Base-by-base conservation (phyloP, 805 yeast genomes). In the Hanseniaspora jakobsenii region DNA sequence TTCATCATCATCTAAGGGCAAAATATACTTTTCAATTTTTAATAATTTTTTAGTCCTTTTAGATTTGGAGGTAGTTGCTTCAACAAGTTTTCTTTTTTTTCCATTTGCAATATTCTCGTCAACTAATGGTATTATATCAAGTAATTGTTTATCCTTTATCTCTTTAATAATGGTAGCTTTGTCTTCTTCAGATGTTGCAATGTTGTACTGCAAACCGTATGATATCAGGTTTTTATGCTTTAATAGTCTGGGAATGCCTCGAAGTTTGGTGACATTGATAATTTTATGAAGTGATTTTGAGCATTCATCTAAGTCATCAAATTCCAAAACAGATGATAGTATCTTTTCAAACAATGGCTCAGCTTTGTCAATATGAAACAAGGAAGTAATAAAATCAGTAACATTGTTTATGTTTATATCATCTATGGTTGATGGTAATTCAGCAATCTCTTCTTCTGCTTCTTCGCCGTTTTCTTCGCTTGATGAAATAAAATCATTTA, bases 1-100 rank as follows among this genome's bases (percentile, higher is more conserved):
- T 0, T 81, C 66, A 0, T 91, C 89, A 56, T 82, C 80, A 28
- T 80, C 85, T 54, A 84, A 81, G 81, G 61, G 9, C 73, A 66
- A 21, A 74, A 76, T 7, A 87, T 59, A 53, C 83, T 82, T n/a
- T 84, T 67, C 32, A 13, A 39, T 24, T 9, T 30, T 32, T 7
- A 35, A 22, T 2, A 34, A 35, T 26, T 28, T 46, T 18, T 21
- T 16, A 6, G 22, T n/a, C 16, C 24, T 46, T 10, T 35, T 27
- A 3, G 28, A 9, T 30, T 31, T 27, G 80, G 32, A 53, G 24
- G 4, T 18, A 32, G n/a, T 28, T 6, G 6, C 31, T 17, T 16
- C 3, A 14, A 14, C 38, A 7, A 30, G 7, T 18, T 30, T 34
- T 30, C 45, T 39, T 23, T 46, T 46, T 5, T 16, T 21, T n/a